Evolutionary conservation across 2,329 filamentous ascomycete genomes (phyloP), one percentile per base, ranked within the genome.

Genomic region (Cercospora sojina): DNA sequence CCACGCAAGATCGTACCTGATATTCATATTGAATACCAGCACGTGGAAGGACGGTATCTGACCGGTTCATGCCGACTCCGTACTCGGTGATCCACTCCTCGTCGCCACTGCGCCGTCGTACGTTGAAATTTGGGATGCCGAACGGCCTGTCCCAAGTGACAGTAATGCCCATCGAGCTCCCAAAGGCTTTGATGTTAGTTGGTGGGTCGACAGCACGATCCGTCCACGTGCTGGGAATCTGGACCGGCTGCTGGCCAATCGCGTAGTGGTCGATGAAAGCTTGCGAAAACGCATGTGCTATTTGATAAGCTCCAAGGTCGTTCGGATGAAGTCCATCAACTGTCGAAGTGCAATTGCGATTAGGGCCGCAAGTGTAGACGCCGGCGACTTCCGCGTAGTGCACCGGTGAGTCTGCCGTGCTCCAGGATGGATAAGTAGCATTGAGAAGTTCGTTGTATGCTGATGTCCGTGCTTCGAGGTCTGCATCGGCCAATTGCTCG

Each of bases 291-390:
- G 80, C 80, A 51, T 75, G 70, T 2, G 81, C 80, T 59, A 83
- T 79, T 63, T 82, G 74, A 67, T 74, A 80, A 58, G 83, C 80
- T 16, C 80, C 81, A 1, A 77, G 70, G 5, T 75, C 74, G 57
- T 79, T 80, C 0, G 80, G 81, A 62, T 83, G 81, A 8, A 83
- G 69, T 9, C 80, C 81, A 70, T 82, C 81, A 64, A 80, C 78
- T 5, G 77, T 76, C 0, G 74, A 10, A 69, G 53, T 71, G 64
- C 62, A 68, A 59, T 70, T 68, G 62, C 51, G 60, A n/a, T 75
- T 76, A 71, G 25, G 74, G 67, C 49, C 80, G 78, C 58, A 75
- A 65, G 65, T 75, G 71, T 58, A 74, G 64, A 12, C 65, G 12
- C 56, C 25, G 12, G 67, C 67, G 3, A 82, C 69, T 3, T 74